Evolutionary conservation across 1,284 basidiomycete species (phyloP).

Genomic region (Bondarzewia mesenterica): DNA sequence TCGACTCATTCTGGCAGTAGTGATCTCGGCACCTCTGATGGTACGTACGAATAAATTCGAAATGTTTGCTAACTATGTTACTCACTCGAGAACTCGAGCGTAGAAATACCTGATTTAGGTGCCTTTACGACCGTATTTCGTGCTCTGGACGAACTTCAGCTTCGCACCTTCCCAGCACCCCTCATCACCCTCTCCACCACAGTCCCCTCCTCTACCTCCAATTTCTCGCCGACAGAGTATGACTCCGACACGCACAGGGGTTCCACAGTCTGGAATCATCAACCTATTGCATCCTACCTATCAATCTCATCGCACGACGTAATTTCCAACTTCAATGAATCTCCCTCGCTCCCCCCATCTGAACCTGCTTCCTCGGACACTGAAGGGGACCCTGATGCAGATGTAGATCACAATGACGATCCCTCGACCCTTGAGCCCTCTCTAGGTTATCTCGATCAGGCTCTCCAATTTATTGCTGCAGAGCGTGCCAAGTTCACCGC

Average conservation of each 20-base stretch:
- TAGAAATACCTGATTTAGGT: constrained; percentile 69
- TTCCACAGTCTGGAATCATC: constrained; percentile 60
- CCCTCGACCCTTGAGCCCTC: constrained; percentile 30
- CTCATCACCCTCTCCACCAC: constrained; percentile 14
- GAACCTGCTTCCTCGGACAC: constrained; percentile 23
- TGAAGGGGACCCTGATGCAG: constrained; percentile 18
- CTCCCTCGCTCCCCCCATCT: constrained; percentile 18
- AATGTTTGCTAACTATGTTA: constrained; percentile 6
- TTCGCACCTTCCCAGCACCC: constrained; percentile 19
- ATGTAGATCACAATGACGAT: constrained; percentile 15
- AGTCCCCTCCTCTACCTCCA: constrained; percentile 24
- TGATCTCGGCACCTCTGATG: constrained; percentile 59
- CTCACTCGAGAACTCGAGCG: constrained; percentile 1
- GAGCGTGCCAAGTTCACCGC: constrained; percentile 49
- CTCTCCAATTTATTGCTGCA: constrained; percentile 56
- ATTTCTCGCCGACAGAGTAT: constrained; percentile 29
- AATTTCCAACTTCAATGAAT: constrained; percentile 17
- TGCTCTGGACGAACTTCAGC: constrained; percentile 52
- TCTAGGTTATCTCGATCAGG: constrained; percentile 55
- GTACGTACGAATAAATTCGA: constrained; percentile 25
- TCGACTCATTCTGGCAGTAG: constrained; percentile 40
- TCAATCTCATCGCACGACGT: constrained; percentile 20
- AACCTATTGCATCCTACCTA: constrained; percentile 55
- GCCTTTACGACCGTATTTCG: constrained; percentile 67
- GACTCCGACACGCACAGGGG: constrained; percentile 35